A percentile compares a stretch with the other conserved stretches of the same genome.
Conservation (phyloP, 1,139 yeast genomes). For the Candida anutae region DNA sequence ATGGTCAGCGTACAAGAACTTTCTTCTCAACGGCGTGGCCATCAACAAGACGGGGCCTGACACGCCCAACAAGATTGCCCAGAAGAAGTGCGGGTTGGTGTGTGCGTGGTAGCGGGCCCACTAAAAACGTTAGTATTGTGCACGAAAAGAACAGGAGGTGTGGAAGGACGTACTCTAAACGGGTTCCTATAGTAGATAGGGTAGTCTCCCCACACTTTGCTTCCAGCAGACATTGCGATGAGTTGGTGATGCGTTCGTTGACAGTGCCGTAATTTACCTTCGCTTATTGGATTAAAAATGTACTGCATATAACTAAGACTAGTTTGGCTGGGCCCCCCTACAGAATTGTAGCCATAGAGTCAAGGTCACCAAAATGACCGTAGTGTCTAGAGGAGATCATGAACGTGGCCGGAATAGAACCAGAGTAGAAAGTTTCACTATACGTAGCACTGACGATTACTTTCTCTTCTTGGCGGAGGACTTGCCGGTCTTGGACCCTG, state of each 20-base stretch:
- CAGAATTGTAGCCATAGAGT: too few species aligned
- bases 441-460: too few species aligned
- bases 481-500: conserved; percentile 9
- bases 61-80: conserved; percentile 58
- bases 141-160: not conserved
- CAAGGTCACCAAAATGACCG: not conserved
- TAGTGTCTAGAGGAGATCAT: not conserved
- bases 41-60: conserved; percentile 59
- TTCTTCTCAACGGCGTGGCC: conserved; percentile 65
- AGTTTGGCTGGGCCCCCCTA: too few species aligned
- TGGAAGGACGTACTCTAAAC: conserved; percentile 40
- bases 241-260: too few species aligned
- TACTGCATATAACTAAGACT: conserved; percentile 1
- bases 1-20: conserved; percentile 59
- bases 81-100: conserved; percentile 71
- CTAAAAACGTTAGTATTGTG: conserved; percentile 34
- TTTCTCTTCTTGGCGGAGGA: conserved; percentile 8
- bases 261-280: conserved; percentile 1
- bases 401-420: too few species aligned
- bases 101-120: conserved; percentile 78
- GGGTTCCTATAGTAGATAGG: conserved; percentile 60
- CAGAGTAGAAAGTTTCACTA: too few species aligned
- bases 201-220: conserved; percentile 44
- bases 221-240: conserved; percentile 13
- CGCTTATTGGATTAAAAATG: conserved; percentile 1